Percentiles rank a stretch among this genome's conserved stretches.
Conservation (phyloP, 352 stramenopile species). For the Phytophthora gonapodyides region DNA sequence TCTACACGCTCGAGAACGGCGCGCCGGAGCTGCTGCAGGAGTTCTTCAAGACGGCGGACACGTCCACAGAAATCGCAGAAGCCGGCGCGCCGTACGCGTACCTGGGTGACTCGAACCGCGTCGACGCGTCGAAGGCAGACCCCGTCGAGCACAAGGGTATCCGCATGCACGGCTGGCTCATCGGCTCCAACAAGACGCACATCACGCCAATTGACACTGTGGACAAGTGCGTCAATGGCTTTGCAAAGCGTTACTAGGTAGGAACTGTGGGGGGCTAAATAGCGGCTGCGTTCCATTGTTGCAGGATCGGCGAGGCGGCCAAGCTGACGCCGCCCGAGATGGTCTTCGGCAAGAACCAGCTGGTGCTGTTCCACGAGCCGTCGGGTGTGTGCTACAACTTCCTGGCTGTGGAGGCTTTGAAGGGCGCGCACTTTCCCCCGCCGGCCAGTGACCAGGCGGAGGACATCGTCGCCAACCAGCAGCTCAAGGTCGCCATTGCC, state of each 20-base stretch:
- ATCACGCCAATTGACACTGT: slow-evolving; percentile 79
- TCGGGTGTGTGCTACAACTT: slow-evolving; percentile 81
- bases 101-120: slow-evolving; percentile 52
- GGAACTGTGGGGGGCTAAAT: slow-evolving; percentile 1
- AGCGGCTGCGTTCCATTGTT: slow-evolving; percentile 4
- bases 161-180: slow-evolving; percentile 60
- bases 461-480: slow-evolving; percentile 67
- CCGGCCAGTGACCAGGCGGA: slow-evolving; percentile 40
- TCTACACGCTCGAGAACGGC: slow-evolving; percentile 58
- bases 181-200: slow-evolving; percentile 83
- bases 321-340: slow-evolving; percentile 86
- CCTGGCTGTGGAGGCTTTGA: slow-evolving; percentile 73
- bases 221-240: slow-evolving; percentile 47
- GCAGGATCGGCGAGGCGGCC: slow-evolving; percentile 58
- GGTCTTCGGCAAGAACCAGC: slow-evolving; percentile 86
- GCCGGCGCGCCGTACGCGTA: slow-evolving; percentile 25
- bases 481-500: slow-evolving; percentile 81
- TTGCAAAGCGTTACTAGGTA: background rate
- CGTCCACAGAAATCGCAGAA: background rate
- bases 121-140: slow-evolving; percentile 51
- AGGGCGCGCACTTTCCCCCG: slow-evolving; percentile 71
- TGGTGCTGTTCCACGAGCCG: slow-evolving; percentile 73
- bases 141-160: slow-evolving; percentile 76
- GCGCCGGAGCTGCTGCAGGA: slow-evolving; percentile 52
- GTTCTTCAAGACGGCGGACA: slow-evolving; percentile 39